These are phyloP conservation scores for Ambispora gerdemannii DNA, from an alignment of 192 early-diverging fungal genomes.

Conservation along the genomic window DNA sequence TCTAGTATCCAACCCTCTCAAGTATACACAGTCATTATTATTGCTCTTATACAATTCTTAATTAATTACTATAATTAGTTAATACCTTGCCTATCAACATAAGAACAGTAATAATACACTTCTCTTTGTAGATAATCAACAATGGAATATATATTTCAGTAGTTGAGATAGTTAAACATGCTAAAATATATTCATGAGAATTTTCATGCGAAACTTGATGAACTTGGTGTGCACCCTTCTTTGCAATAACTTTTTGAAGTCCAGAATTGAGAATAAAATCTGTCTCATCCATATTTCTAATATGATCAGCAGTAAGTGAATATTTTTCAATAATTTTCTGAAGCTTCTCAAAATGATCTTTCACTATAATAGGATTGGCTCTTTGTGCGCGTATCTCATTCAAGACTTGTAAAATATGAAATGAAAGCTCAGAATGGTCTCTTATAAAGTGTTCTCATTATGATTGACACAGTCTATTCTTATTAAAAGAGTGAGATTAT, in stretches of 20 bases:
- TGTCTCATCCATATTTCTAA: background rate
- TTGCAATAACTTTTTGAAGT: background rate
- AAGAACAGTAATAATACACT: background rate
- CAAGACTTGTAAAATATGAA: too few species aligned
- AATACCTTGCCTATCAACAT: too few species aligned
- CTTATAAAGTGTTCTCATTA: background rate
- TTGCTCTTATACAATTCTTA: too few species aligned
- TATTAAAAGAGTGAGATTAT: background rate
- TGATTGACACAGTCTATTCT: background rate
- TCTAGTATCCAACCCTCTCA: too few species aligned
- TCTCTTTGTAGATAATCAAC: slow-evolving; percentile 4
- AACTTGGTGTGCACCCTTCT: background rate
- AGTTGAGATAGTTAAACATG: background rate
- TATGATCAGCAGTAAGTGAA: background rate
- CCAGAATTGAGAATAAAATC: background rate
- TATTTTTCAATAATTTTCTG: background rate
- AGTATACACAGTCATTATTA: too few species aligned
- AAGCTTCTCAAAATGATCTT: background rate
- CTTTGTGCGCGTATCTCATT: background rate
- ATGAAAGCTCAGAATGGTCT: too few species aligned
- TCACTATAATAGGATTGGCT: background rate
- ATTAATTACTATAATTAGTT: too few species aligned
- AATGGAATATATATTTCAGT: background rate
- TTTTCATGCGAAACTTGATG: slow-evolving; percentile 3
- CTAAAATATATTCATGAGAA: background rate